phyloP scores from a whole-genome alignment of 1,284 basidiomycete species.

The Apiotrichum akiyoshidainum region DNA sequence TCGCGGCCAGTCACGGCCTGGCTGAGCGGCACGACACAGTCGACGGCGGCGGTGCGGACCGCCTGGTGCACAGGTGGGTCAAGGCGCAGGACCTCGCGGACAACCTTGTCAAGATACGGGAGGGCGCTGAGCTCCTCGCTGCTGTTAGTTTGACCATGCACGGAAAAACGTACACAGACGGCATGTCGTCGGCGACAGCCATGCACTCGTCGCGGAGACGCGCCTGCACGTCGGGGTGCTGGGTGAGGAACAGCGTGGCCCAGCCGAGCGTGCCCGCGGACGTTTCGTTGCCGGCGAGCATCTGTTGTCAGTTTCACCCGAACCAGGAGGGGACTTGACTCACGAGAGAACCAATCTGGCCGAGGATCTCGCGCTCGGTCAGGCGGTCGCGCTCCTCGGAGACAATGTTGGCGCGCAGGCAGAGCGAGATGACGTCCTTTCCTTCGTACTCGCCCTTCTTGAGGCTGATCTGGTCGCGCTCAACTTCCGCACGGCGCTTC shows the following conservation, averaged over 20 bases:
- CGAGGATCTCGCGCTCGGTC: constrained; percentile 64
- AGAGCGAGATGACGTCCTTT: constrained; percentile 51
- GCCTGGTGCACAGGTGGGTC: constrained; percentile 60
- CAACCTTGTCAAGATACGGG: constrained; percentile 61
- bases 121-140: constrained; percentile 52
- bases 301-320: constrained; percentile 18
- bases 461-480: constrained; percentile 28
- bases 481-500: constrained; percentile 25
- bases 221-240: constrained; percentile 58
- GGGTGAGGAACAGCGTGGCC: constrained; percentile 65
- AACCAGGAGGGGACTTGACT: constrained; percentile 11
- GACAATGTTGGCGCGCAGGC: constrained; percentile 60
- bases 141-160: constrained; percentile 28
- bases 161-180: constrained; percentile 14
- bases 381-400: constrained; percentile 58
- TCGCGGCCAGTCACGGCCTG: constrained; percentile 48
- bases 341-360: constrained; percentile 73
- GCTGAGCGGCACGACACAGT: constrained; percentile 62
- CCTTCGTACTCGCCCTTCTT: constrained; percentile 54
- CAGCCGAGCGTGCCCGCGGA: constrained; percentile 68
- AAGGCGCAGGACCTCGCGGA: constrained; percentile 65
- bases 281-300: constrained; percentile 68
- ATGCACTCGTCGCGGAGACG: constrained; percentile 59
- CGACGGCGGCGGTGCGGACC: constrained; percentile 52
- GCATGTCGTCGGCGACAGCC: constrained; percentile 48